Evolutionary conservation across 768 basidiomycete species (phyloP), one percentile per base, ranked within the genome.

Genomic region (Suillus decipiens): DNA sequence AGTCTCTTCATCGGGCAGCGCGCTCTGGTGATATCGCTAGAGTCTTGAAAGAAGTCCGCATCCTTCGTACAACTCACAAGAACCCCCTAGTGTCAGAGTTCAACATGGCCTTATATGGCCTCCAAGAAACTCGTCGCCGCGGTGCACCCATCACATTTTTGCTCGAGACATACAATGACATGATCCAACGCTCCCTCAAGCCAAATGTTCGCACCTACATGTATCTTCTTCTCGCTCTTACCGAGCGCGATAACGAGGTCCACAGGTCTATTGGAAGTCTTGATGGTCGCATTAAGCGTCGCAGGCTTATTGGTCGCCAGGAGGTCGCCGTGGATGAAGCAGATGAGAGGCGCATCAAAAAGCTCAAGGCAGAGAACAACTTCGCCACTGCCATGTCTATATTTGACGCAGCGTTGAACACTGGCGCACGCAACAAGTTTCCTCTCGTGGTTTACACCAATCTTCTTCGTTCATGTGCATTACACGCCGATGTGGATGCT

Each of bases 371-470:
- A 34, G 94, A 96, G 71, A 84, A 86, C 68, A 93, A 90, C 65
- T 88, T 94, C 64, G 71, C 78, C 0, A 82, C 86, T 0, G 93
- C 93, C 0, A 78, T 94, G 77, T 81, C 85, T 17, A 76, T 96
- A 17, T 95, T 95, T 73, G 81, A 89, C 31, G 81, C 86, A 0
- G 81, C 87, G 19, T 76, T 80, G 9, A 73, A 80, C 28, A 64
- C 72, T 10, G 64, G 71, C 17, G 75, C 76, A 24, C 64, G 61
- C 22, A 24, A 48, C 9, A 41, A 70, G n/a, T 47, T 86, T 51
- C 75, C 78, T 0, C 41, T 75, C 3, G 53, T 57, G 17, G 70
- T 84, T 2, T 93, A 87, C 73, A 72, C 75, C 37, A 74, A 69
- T 8, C 80, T 96, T 48, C 77, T 96, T 15, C 81, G 84, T 1